Percentiles rank a stretch among this genome's conserved stretches.
These are phyloP conservation scores for Clonostachys sp. DNA, from an alignment of 2,329 filamentous ascomycete species.

Conservation along the genomic window DNA sequence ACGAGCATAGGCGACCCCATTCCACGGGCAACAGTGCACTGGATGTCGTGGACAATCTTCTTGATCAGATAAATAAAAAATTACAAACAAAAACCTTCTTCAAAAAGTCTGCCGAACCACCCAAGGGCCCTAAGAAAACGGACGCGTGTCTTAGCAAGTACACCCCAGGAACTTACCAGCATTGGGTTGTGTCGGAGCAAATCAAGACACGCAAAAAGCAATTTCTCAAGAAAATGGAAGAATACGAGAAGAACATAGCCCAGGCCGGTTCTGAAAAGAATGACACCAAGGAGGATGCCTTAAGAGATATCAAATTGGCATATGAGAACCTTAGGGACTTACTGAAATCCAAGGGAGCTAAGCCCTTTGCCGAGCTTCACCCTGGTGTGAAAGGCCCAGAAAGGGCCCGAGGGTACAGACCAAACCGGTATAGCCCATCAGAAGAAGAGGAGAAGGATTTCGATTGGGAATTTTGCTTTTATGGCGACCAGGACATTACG, in stretches of 20 bases:
- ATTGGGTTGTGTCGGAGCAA: constrained; percentile 44
- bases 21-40: constrained; percentile 45
- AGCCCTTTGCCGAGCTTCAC: constrained; percentile 61
- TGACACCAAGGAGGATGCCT: constrained; percentile 56
- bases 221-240: constrained; percentile 19
- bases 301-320: constrained; percentile 43
- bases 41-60: constrained; percentile 46
- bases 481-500: constrained; percentile 47
- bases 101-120: constrained; percentile 1
- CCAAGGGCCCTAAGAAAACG: constrained; percentile 25
- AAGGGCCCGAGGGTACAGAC: not conserved
- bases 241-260: constrained; percentile 13
- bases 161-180: constrained; percentile 52
- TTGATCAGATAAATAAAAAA: constrained; percentile 32
- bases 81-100: constrained; percentile 39
- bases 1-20: constrained; percentile 22
- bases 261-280: constrained; percentile 7
- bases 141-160: constrained; percentile 51
- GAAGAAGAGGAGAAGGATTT: constrained; percentile 27
- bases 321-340: constrained; percentile 50
- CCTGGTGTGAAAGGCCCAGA: constrained; percentile 37
- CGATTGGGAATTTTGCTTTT: constrained; percentile 45
- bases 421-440: constrained; percentile 5
- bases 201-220: constrained; percentile 24
- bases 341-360: constrained; percentile 56